Evolutionary conservation across 2,329 filamentous ascomycete genomes (phyloP).

Genomic region (Penicillium sp.): DNA sequence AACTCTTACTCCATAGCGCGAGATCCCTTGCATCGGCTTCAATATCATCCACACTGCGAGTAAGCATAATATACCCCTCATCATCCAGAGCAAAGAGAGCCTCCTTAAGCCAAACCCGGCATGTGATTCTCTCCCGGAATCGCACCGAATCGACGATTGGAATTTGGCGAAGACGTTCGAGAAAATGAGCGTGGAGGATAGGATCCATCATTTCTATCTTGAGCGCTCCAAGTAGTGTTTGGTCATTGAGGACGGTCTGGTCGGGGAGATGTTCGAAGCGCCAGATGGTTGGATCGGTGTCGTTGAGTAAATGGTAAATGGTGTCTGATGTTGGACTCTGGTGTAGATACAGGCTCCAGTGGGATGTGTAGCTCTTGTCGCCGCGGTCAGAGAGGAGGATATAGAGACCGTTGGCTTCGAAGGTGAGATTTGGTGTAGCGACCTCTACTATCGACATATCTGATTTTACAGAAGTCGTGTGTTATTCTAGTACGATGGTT

Average conservation of each 20-base stretch:
- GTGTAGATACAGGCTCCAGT: not conserved
- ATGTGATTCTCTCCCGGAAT: not conserved
- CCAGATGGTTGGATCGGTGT: not conserved
- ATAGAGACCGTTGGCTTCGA: not conserved
- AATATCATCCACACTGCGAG: not conserved
- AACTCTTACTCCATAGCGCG: not conserved
- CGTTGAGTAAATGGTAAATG: not conserved
- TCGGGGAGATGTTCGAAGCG: not conserved
- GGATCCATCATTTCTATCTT: not conserved
- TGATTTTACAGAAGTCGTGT: not conserved
- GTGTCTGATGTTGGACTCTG: not conserved
- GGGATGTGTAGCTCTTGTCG: not conserved
- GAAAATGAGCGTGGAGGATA: not conserved
- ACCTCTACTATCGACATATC: not conserved
- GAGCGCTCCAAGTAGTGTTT: not conserved
- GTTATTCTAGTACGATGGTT: not conserved
- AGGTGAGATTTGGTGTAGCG: not conserved
- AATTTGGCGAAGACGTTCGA: not conserved
- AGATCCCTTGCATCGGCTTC: not conserved
- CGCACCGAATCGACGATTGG: not conserved
- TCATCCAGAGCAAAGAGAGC: not conserved
- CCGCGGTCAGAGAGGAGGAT: not conserved
- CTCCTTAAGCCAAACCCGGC: not conserved
- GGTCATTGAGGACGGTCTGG: not conserved
- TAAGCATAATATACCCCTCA: not conserved